phyloP scores from a whole-genome alignment of 1,284 basidiomycete genomes.

The Boletus smithii region DNA sequence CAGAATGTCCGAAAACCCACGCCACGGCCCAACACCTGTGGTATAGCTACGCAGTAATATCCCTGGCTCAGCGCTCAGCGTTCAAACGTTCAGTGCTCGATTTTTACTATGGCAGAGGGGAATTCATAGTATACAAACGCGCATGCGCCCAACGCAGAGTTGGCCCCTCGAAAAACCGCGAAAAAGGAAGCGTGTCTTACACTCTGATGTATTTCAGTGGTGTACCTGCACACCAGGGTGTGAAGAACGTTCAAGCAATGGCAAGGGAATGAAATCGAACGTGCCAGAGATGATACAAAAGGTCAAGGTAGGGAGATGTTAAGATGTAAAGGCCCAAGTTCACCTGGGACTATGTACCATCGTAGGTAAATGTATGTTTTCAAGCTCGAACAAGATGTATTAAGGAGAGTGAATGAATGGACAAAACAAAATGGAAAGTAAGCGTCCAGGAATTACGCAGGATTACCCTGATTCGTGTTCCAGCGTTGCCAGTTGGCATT shows the following conservation, averaged over 20 bases:
- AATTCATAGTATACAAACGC: neutral
- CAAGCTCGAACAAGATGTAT: neutral
- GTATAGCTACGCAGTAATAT: no score
- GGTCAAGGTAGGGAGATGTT: neutral
- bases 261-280: neutral
- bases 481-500: constrained; percentile 24
- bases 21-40: no score
- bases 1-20: no score
- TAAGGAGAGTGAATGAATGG: neutral
- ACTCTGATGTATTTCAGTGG: neutral
- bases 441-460: constrained; percentile 3
- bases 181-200: no score
- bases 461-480: constrained; percentile 13
- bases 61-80: no score
- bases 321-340: neutral
- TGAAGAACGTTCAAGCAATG: neutral
- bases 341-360: constrained; percentile 2
- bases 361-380: neutral
- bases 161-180: no score
- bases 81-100: no score
- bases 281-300: neutral
- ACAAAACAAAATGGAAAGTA: constrained; percentile 18
- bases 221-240: neutral
- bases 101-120: no score
- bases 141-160: no score